A percentile compares a stretch with the other conserved stretches of the same genome.
phyloP scores from a whole-genome alignment of 2,329 filamentous ascomycete species.

The Thielaviopsis euricoi region DNA sequence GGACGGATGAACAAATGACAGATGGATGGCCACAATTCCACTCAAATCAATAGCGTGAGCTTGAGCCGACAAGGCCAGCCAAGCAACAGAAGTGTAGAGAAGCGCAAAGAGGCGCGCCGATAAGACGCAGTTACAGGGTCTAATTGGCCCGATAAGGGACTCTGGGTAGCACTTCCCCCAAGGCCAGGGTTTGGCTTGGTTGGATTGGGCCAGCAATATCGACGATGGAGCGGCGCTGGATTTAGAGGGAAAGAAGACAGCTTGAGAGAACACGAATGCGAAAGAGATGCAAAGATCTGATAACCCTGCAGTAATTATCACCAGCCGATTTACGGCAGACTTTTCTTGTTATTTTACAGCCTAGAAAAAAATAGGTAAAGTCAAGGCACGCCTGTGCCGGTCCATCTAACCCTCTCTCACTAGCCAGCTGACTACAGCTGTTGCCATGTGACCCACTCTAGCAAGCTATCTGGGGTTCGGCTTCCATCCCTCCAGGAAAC shows the following conservation, averaged over 20 bases:
- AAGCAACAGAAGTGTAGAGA: not conserved
- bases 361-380: too few species aligned
- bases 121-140: not conserved
- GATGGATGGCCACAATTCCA: not conserved
- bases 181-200: not conserved
- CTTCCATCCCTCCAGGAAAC: not conserved
- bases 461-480: not conserved
- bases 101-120: not conserved
- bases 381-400: too few species aligned
- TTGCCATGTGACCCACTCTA: not conserved
- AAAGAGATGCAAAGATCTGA: not conserved
- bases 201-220: too few species aligned
- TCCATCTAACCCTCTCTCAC: too few species aligned
- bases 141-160: slow-evolving; percentile 9
- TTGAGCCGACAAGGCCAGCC: slow-evolving; percentile 1
- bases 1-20: too few species aligned
- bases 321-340: too few species aligned
- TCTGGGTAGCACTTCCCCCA: not conserved
- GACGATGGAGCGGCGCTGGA: too few species aligned
- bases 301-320: not conserved
- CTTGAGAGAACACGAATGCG: slow-evolving; percentile 1
- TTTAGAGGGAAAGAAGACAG: too few species aligned
- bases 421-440: not conserved
- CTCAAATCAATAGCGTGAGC: too few species aligned
- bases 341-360: too few species aligned